Conservation (phyloP, 2,329 filamentous ascomycete species). For the Talaromyces sp. region DNA sequence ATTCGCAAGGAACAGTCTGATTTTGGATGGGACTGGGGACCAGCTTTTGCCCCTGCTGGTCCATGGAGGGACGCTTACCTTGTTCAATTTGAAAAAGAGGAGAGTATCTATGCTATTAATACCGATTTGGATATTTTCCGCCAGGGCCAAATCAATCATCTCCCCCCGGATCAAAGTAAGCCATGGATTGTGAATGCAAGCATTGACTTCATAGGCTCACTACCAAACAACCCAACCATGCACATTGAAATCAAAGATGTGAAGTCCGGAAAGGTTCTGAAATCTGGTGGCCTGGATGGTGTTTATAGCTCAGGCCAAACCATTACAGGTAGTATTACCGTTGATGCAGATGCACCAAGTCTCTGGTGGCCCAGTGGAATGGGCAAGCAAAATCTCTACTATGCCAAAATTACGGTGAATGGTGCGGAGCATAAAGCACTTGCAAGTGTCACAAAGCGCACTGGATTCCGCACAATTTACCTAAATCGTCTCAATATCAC, state of each 20-base stretch:
- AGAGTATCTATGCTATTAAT: slow-evolving; percentile 54
- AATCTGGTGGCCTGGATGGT: slow-evolving; percentile 43
- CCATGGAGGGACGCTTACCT: slow-evolving; percentile 64
- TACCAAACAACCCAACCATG: slow-evolving; percentile 50
- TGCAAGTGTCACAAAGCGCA: slow-evolving; percentile 54
- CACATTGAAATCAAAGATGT: slow-evolving; percentile 52
- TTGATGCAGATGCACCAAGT: slow-evolving; percentile 51
- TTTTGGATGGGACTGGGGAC: slow-evolving; percentile 68
- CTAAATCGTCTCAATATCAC: slow-evolving; percentile 60
- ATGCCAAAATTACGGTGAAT: slow-evolving; percentile 54
- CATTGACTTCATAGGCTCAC: slow-evolving; percentile 57
- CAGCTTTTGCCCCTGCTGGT: slow-evolving; percentile 64
- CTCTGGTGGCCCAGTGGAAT: slow-evolving; percentile 65
- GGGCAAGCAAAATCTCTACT: slow-evolving; percentile 61
- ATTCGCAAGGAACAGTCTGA: slow-evolving; percentile 65
- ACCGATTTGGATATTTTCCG: slow-evolving; percentile 63
- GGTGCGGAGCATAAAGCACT: slow-evolving; percentile 41
- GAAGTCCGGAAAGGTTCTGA: slow-evolving; percentile 42
- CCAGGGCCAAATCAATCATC: slow-evolving; percentile 60
- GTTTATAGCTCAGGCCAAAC: slow-evolving; percentile 46
- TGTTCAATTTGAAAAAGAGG: slow-evolving; percentile 51
- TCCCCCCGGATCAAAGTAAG: slow-evolving; percentile 59
- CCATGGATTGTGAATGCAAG: slow-evolving; percentile 66
- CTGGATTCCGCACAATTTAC: slow-evolving; percentile 65
- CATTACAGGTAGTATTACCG: slow-evolving; percentile 53